These are phyloP conservation scores for Metschnikowia drakensbergensis DNA, from an alignment of 805 yeast genomes.

Conservation along the genomic window DNA sequence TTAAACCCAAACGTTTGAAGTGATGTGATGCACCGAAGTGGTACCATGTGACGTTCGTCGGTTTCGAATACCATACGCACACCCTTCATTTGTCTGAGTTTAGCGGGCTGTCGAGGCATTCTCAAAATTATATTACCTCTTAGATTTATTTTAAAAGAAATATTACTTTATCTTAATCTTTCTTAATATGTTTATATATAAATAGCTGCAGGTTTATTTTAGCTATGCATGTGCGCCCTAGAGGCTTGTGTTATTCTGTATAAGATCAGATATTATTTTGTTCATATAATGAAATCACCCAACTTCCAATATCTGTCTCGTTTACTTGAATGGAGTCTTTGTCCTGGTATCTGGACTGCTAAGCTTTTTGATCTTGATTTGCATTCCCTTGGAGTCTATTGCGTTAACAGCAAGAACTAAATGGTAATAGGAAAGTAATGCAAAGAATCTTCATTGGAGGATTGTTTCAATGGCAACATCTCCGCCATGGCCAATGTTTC, in stretches of 20 bases:
- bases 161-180: no score
- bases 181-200: no score
- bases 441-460: constrained; percentile 45
- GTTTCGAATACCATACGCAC: constrained; percentile 78
- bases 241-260: no score
- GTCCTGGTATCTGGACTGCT: constrained; percentile 64
- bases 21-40: no score
- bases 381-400: constrained; percentile 22
- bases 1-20: no score
- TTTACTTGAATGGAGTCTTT: constrained; percentile 60
- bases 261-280: no score
- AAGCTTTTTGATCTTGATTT: constrained; percentile 41
- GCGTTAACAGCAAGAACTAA: constrained; percentile 36
- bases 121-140: constrained; percentile 21
- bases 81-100: constrained; percentile 70
- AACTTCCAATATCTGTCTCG: constrained; percentile 40
- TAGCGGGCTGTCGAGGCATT: constrained; percentile 95
- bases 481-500: constrained; percentile 61
- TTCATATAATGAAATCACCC: no score
- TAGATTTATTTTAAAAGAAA: no score
- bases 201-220: no score
- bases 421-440: no score
- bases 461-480: constrained; percentile 55
- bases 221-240: no score
- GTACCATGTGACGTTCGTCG: no score